Evolutionary conservation across 2,329 filamentous ascomycete genomes (phyloP), one percentile per base, ranked within the genome.

Genomic region (Diaporthe ilicicola): DNA sequence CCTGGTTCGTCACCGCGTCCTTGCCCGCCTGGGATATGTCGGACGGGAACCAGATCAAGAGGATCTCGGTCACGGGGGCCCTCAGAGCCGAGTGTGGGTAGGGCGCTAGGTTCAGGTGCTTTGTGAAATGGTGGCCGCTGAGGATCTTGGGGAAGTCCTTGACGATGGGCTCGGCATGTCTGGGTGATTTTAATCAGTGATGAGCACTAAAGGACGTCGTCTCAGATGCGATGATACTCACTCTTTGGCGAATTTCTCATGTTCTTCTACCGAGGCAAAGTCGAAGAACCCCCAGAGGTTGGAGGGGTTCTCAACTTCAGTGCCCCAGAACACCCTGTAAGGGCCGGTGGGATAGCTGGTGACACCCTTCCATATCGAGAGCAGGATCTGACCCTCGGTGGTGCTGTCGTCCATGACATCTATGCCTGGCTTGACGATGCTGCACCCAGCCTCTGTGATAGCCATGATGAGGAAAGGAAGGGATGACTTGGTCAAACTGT

Each of bases 281-380:
- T 76, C 76, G 17, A 78, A 77, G 34, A 78, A 76, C 1, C 67
- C 68, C 76, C 76, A 77, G 12, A 75, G 13, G 6, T 72, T 72
- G 27, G 65, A 70, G 4, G 76, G 74, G 15, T 75, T 69, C 27
- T 77, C 73, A 13, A 73, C 51, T 37, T 77, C 75, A 8, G 74
- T 54, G 8, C 75, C 74, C 73, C 73, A 75, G 48, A 73, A 76
- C 1, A 76, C 66, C 2, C 67, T 61, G 19, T 70, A 73, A 2
- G 76, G 76, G 9, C 74, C 76, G 0, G 73, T 74, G 10, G 73
- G 70, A n/a, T 67, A 48, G 12, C 62, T 71, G 4, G 70, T 73
- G 10, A 73, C 61, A 12, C 13, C 69, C 22, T 67, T 70, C 70
- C 70, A 76, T 12, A 70, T 70, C 22, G 29, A 48, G 9, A 66